Conservation (phyloP, 805 yeast species). For the Torulaspora indica region DNA sequence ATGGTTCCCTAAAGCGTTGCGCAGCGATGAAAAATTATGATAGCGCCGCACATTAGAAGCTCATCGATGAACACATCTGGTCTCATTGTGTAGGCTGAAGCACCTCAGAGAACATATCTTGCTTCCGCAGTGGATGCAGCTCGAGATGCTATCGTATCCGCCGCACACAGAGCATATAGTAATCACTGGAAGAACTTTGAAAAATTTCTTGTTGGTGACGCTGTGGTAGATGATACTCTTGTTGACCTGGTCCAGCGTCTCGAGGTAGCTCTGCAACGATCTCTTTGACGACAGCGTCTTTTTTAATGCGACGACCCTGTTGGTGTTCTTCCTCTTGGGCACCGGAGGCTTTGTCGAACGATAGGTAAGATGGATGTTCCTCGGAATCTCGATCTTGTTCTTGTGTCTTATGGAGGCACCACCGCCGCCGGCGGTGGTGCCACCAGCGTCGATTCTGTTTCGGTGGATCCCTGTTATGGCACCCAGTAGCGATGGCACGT, state of each 20-base stretch:
- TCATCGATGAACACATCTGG: conserved; percentile 31
- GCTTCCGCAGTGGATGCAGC: conserved; percentile 34
- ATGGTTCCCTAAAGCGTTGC: not conserved
- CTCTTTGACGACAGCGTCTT: conserved; percentile 32
- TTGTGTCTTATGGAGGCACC: conserved; percentile 21
- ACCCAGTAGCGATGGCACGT: conserved; percentile 32
- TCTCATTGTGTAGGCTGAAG: conserved; percentile 33
- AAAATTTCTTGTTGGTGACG: conserved; percentile 33
- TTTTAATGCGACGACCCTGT: conserved; percentile 31
- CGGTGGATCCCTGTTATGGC: conserved; percentile 31
- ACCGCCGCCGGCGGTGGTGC: conserved; percentile 9
- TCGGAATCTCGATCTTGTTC: conserved; percentile 33
- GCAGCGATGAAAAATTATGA: not conserved
- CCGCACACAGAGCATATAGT: conserved; percentile 37
- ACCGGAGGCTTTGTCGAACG: conserved; percentile 35
- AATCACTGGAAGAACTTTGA: conserved; percentile 34
- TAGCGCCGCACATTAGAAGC: not conserved
- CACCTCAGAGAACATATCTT: conserved; percentile 35
- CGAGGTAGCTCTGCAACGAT: conserved; percentile 32
- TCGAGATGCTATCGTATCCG: conserved; percentile 31
- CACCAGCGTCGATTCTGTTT: conserved; percentile 29
- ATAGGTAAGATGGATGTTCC: conserved; percentile 28
- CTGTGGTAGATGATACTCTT: conserved; percentile 31
- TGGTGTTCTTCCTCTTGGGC: conserved; percentile 32
- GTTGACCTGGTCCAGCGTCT: conserved; percentile 31